Percentiles rank a stretch among this genome's conserved stretches.
Evolutionary conservation across 352 stramenopile genomes (phyloP).

Genomic region (Pythium rishiriense): DNA sequence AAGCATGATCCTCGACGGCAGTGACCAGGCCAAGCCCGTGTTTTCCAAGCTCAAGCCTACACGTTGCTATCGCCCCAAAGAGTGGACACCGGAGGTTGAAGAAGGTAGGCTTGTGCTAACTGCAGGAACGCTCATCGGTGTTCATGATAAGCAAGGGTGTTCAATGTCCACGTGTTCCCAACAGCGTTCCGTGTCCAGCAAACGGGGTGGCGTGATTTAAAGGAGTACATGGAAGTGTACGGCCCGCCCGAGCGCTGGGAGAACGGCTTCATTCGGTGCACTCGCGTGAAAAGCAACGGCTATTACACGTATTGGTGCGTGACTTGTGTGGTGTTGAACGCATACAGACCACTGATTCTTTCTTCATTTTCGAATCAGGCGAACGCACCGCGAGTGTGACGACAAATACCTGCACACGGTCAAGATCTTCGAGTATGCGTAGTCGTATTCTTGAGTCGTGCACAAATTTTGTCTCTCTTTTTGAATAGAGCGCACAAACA

Average conservation of each 20-base stretch:
- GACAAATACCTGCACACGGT: conserved; percentile 82
- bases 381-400: conserved; percentile 68
- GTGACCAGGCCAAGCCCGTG: conserved; percentile 36
- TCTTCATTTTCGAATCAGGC: conserved; percentile 28
- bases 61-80: conserved; percentile 63
- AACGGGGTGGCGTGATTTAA: conserved; percentile 70
- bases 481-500: too few relatives aligned
- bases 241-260: conserved; percentile 71
- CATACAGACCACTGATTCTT: too few relatives aligned
- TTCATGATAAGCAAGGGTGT: too few relatives aligned
- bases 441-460: too few relatives aligned
- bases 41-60: conserved; percentile 54
- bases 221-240: conserved; percentile 82
- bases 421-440: conserved; percentile 78
- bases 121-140: too few relatives aligned
- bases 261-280: conserved; percentile 79
- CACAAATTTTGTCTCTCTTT: too few relatives aligned
- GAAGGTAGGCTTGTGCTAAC: conserved; percentile 55
- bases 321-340: too few relatives aligned
- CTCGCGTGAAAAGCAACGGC: conserved; percentile 76
- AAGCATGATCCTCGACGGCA: conserved; percentile 25
- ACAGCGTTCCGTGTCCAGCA: conserved; percentile 76
- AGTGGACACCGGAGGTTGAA: conserved; percentile 69
- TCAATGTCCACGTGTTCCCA: too few relatives aligned
- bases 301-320: conserved; percentile 83